These are phyloP conservation scores for Saturnispora besseyi DNA, from an alignment of 805 yeast genomes.

Conservation along the genomic window DNA sequence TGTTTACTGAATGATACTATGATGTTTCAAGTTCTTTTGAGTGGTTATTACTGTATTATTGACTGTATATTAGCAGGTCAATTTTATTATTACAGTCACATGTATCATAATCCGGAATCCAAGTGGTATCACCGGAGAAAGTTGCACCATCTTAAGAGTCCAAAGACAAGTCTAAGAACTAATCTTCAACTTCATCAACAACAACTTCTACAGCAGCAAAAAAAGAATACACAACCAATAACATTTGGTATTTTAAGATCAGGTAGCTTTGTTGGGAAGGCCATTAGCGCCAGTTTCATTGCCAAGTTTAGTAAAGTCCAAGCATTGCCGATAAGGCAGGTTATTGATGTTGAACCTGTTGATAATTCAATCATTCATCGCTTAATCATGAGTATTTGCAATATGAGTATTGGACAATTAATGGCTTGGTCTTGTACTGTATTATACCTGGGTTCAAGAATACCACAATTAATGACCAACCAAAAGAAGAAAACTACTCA, in stretches of 20 bases:
- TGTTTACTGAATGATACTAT: constrained; percentile 40
- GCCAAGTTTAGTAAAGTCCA: constrained; percentile 24
- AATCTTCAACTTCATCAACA: constrained; percentile 10
- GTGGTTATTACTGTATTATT: constrained; percentile 40
- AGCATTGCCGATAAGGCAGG: constrained; percentile 16
- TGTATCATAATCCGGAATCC: constrained; percentile 31
- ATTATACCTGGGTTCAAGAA: constrained; percentile 40
- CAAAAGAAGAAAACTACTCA: constrained; percentile 37
- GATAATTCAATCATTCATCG: constrained; percentile 2
- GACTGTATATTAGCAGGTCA: constrained; percentile 39
- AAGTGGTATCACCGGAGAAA: constrained; percentile 19
- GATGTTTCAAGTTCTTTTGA: constrained; percentile 38
- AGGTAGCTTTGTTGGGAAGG: constrained; percentile 15
- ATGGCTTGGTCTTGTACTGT: constrained; percentile 46
- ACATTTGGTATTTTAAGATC: not conserved
- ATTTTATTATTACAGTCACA: constrained; percentile 38
- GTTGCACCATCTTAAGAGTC: constrained; percentile 17
- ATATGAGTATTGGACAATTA: constrained; percentile 18
- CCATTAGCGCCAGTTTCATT: constrained; percentile 24
- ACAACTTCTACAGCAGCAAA: not conserved
- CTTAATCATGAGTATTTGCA: not conserved
- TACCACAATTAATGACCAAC: constrained; percentile 45
- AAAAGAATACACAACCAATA: not conserved
- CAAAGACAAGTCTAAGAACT: constrained; percentile 19
- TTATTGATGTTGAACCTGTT: not conserved